Base-by-base conservation (phyloP, 441 rosid species). In the Bruguiera hainesii region DNA sequence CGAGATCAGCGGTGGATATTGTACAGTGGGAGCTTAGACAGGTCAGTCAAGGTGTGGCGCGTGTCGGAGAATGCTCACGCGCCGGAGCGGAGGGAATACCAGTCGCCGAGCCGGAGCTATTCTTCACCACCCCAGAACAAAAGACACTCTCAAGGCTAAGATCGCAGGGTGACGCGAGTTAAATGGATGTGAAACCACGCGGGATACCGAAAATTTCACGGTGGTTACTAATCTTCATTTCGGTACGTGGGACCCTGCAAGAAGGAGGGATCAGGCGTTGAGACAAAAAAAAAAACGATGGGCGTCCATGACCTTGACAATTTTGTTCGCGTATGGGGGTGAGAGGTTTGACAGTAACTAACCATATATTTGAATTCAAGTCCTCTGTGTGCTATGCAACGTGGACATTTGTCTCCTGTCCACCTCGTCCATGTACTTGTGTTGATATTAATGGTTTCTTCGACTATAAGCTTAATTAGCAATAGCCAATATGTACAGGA, bases 21-120 rank as follows among this genome's bases (percentile, higher is more conserved):
- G 64, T 94, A 89, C 55, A 94, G 97, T 51, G 98, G 98, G 49
- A 94, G 98, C 70, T 64, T 94, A 59, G 97, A 94, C 62, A 87
- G 83, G 75, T 85, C 96, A 1, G 92, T 94, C 29, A 91, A 89
- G 71, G 84, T 94, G 76, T 94, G 98, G 97, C 78, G 90, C 77
- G 91, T 91, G 65, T 81, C 86, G 1, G 92, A 89, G 75, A 71
- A 59, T 5, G 25, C 23, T 10, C 18, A 42, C 62, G 80, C 84
- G 3, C 82, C 84, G 25, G 81, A 86, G n/a, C 68, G 70, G 68
- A 63, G 37, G 58, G 88, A 78, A 52, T 35, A 48, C 46, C 61
- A 65, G 51, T 59, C 70, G 1, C 63, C 70, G 4, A 52, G 57
- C 57, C 9, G 39, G 3, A 71, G 72, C 21, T 15, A 35, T 58